Percentiles rank a stretch among this genome's conserved stretches.
Evolutionary conservation across 139 green algal species (phyloP).

Genomic region (Nannochloris sp.): DNA sequence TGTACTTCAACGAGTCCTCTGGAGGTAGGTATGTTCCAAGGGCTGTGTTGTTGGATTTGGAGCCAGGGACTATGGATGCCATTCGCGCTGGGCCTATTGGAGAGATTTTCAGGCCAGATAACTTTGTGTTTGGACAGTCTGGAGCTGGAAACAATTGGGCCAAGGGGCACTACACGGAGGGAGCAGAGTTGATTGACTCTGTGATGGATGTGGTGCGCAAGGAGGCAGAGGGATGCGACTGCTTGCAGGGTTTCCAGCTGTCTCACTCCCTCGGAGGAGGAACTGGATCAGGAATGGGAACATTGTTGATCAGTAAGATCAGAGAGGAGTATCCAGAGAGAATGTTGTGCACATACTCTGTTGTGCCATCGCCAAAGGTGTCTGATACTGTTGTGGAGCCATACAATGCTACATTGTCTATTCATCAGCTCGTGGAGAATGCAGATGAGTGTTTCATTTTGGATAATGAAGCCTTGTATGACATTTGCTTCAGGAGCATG

Average conservation of each 20-base stretch:
- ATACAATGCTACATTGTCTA: constrained; percentile 80
- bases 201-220: constrained; percentile 96
- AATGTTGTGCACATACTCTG: constrained; percentile 97
- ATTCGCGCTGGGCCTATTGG: constrained; percentile 84
- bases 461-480: constrained; percentile 95
- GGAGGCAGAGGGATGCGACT: constrained; percentile 94
- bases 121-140: constrained; percentile 86
- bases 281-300: constrained; percentile 95
- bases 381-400: constrained; percentile 82
- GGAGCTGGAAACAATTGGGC: constrained; percentile 98
- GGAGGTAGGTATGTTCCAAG: constrained; percentile 83
- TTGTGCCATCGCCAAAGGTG: constrained; percentile 92
- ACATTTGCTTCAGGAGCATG: constrained; percentile 96
- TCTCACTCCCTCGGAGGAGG: constrained; percentile 89
- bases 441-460: constrained; percentile 94
- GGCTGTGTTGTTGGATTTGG: constrained; percentile 90
- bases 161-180: constrained; percentile 98
- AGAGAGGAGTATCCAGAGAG: constrained; percentile 94
- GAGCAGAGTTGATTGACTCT: constrained; percentile 94
- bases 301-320: constrained; percentile 97
- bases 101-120: constrained; percentile 73
- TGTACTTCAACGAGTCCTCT: constrained; percentile 92
- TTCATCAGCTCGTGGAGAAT: constrained; percentile 90
- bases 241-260: constrained; percentile 92
- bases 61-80: constrained; percentile 81